A percentile compares a stretch with the other conserved stretches of the same genome.
Evolutionary conservation across 2,329 filamentous ascomycete genomes (phyloP).

Genomic region (Beauveria sp.): DNA sequence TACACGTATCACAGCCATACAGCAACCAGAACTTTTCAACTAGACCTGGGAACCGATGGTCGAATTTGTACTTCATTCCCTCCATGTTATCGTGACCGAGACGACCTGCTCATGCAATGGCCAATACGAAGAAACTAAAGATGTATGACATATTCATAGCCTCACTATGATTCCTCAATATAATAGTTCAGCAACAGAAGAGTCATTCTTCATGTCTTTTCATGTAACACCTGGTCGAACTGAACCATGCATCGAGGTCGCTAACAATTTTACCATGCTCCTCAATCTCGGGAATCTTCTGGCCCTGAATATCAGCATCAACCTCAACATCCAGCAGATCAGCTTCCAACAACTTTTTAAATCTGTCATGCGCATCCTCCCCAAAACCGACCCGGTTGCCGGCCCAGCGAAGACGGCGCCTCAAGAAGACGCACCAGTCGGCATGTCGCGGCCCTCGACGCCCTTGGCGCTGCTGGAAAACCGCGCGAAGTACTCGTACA

Average conservation of each 20-base stretch:
- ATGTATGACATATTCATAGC: neutral
- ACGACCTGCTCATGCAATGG: neutral
- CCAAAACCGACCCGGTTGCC: neutral
- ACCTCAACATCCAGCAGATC: neutral
- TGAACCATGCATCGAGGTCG: constrained; percentile 8
- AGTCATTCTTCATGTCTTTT: no score
- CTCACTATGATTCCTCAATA: neutral
- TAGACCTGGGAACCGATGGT: neutral
- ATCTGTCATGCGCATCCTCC: neutral
- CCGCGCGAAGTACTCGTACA: constrained; percentile 17
- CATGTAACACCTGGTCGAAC: neutral
- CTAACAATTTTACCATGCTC: neutral
- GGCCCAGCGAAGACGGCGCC: constrained; percentile 4
- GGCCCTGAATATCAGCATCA: neutral
- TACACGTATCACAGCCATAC: neutral
- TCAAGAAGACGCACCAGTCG: constrained; percentile 16
- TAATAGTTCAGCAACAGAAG: neutral
- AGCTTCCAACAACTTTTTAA: neutral
- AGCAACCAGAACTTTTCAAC: neutral
- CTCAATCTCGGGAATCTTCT: neutral
- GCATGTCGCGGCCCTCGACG: constrained; percentile 14
- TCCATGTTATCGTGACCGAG: neutral
- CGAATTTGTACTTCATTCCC: neutral
- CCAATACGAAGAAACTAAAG: neutral
- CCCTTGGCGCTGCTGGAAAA: constrained; percentile 8